Evolutionary conservation across 176 grass and related monocot genomes (phyloP), one percentile per base, ranked within the genome.

Genomic region (Oryza australiensis): DNA sequence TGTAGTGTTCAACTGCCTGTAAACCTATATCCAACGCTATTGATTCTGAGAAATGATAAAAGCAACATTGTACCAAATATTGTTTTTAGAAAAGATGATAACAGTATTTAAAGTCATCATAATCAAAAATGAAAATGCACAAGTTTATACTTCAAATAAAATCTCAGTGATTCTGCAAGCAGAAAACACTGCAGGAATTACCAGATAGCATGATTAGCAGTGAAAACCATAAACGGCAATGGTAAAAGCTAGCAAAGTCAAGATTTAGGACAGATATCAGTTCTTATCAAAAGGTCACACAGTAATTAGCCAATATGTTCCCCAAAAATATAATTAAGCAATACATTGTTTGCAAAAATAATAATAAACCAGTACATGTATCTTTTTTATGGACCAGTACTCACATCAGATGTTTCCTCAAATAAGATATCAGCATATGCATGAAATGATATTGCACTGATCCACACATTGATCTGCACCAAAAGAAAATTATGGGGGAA

Each of bases 401-500:
- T 98, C 86, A 98, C 95, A 64, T 89, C 88, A 68, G 55, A 79
- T 88, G 73, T 86, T 86, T 78, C 93, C 8, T 91, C 79, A 81
- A 87, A 98, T 66, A 82, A 88, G 83, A 98, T 85, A 23, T 98
- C 92, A 81, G 84, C 84, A 78, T 91, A 91, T 68, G 88, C 92
- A 88, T 93, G 92, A 72, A 98, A 98, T 42, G 95, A 93, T 84
- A 84, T 40, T 9, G 62, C 71, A 87, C 88, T 98, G 57, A 94
- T 88, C 95, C 92, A 98, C 60, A 98, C 77, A 66, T 93, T 88
- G 79, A 98, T 94, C 92, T 98, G 90, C 87, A 94, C 63, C 11
- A 91, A 82, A 64, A 57, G 28, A 64, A 23, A 8, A 18, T 57
- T 76, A 59, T 23, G 27, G 27, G 80, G 83, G 45, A 73, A 1